Evolutionary conservation across 306 rosid genomes (phyloP).

Genomic region (Sesbania bispinosa): DNA sequence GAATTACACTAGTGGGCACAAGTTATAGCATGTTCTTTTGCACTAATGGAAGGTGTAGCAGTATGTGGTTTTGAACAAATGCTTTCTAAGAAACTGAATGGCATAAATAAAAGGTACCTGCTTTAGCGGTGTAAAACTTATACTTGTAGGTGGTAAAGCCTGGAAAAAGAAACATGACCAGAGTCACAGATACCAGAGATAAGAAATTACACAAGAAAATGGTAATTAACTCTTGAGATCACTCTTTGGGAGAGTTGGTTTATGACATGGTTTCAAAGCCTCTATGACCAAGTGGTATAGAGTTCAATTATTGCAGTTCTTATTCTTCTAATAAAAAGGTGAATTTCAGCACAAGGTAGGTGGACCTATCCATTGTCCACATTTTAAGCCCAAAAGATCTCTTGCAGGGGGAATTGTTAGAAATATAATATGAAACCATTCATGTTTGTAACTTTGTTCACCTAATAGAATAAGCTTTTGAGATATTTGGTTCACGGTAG

Average conservation of each 20-base stretch:
- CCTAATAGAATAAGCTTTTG: too few species aligned
- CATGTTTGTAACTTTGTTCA: too few species aligned
- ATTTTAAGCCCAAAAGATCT: too few species aligned
- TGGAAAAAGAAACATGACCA: conserved; percentile 41
- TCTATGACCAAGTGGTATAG: too few species aligned
- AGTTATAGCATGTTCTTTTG: not conserved
- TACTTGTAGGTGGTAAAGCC: conserved; percentile 83
- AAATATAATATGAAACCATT: too few species aligned
- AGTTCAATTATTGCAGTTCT: too few species aligned
- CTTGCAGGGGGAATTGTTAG: too few species aligned
- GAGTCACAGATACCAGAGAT: conserved; percentile 1
- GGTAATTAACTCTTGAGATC: not conserved
- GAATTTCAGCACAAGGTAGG: too few species aligned
- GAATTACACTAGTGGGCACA: not conserved
- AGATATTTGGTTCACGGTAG: too few species aligned
- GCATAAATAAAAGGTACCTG: conserved; percentile 52
- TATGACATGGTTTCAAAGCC: too few species aligned
- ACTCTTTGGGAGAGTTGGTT: not conserved
- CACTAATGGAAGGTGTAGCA: conserved; percentile 9
- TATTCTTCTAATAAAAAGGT: too few species aligned
- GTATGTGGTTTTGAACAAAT: conserved; percentile 13
- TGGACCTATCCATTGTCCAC: too few species aligned
- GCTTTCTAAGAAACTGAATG: conserved; percentile 2
- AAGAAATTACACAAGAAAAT: conserved; percentile 2
- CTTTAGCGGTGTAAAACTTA: conserved; percentile 76